These are phyloP conservation scores for Viridothelium virens DNA, from an alignment of 495 filamentous ascomycete species.

Conservation along the genomic window DNA sequence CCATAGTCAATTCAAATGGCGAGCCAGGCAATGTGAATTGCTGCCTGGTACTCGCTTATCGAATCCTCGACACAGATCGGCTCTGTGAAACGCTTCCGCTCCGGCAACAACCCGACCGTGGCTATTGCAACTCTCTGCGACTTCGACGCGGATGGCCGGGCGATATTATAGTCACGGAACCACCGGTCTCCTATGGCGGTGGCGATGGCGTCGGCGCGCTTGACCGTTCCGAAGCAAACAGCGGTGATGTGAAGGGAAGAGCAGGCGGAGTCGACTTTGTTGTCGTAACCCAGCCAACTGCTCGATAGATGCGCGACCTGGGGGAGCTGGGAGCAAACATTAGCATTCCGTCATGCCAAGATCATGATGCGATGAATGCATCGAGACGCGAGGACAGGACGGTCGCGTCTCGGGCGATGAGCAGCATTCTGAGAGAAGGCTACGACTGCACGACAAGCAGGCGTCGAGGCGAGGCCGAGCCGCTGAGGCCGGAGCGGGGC, in stretches of 20 bases:
- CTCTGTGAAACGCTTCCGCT: neutral
- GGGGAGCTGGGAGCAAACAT: neutral
- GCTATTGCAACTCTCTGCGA: neutral
- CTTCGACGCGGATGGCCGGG: neutral
- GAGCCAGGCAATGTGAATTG: neutral
- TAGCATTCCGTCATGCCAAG: conserved; percentile 6
- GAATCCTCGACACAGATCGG: neutral
- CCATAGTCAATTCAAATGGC: neutral
- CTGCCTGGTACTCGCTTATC: conserved; percentile 9
- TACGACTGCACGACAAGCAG: neutral
- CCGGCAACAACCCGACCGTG: conserved; percentile 1
- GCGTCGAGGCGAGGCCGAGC: neutral
- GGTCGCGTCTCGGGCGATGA: neutral
- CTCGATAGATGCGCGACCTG: neutral
- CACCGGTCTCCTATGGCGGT: neutral
- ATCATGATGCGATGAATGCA: conserved; percentile 5
- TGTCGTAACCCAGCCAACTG: conserved; percentile 2
- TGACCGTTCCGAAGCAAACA: neutral
- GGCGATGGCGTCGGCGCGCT: neutral
- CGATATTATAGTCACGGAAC: neutral
- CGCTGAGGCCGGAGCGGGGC: neutral
- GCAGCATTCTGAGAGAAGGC: neutral
- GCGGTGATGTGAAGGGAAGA: neutral
- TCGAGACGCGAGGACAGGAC: neutral
- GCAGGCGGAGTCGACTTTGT: neutral